Evolutionary conservation across 2,329 filamentous ascomycete species (phyloP).

Genomic region (Colletotrichum simmondsii): DNA sequence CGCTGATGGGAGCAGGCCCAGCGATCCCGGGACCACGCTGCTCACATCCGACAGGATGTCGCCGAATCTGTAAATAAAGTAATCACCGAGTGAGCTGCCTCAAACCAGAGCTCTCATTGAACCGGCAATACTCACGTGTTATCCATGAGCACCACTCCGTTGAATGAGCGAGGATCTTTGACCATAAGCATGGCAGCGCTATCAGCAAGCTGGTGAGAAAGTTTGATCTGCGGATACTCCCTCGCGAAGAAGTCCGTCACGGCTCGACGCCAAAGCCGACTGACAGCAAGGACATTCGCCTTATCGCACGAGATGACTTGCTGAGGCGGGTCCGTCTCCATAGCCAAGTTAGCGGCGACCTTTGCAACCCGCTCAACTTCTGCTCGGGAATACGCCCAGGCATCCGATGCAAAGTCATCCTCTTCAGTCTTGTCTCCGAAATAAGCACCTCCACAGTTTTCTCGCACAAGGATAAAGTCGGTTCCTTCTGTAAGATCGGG

Average conservation of each 20-base stretch:
- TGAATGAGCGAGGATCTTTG: conserved; percentile 40
- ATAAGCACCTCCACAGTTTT: conserved; percentile 62
- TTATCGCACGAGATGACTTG: conserved; percentile 62
- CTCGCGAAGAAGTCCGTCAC: conserved; percentile 47
- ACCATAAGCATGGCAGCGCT: conserved; percentile 61
- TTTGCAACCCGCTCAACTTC: conserved; percentile 60
- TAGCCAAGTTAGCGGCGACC: conserved; percentile 56
- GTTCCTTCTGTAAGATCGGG: conserved; percentile 43
- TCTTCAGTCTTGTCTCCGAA: conserved; percentile 59
- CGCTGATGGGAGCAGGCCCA: not conserved
- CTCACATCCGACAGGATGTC: not conserved
- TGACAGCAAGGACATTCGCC: conserved; percentile 56
- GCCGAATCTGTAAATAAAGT: not conserved
- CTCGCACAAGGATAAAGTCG: conserved; percentile 60
- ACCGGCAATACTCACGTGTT: not conserved
- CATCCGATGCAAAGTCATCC: conserved; percentile 55
- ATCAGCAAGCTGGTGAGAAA: conserved; percentile 59
- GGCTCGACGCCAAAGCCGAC: not conserved
- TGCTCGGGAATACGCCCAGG: conserved; percentile 55
- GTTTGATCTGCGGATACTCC: conserved; percentile 54
- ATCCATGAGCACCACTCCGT: not conserved
- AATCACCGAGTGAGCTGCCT: too few species aligned
- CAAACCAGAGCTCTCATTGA: too few species aligned
- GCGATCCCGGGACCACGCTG: not conserved
- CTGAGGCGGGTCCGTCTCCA: conserved; percentile 43